Evolutionary conservation across 495 filamentous ascomycete species (phyloP).

Genomic region (Cudoniella acicularis): DNA sequence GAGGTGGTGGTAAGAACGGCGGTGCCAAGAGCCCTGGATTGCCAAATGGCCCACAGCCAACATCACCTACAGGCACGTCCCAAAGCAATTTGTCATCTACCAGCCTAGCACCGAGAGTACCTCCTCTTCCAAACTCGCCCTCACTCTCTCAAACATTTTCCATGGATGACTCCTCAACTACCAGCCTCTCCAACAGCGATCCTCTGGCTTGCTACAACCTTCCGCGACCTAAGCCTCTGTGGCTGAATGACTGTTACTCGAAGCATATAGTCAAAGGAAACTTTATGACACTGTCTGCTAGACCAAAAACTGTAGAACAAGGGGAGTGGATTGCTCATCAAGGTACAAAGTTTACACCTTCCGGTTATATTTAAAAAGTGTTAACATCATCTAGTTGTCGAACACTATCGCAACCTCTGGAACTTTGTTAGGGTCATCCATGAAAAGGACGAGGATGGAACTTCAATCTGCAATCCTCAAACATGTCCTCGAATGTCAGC

Average conservation of each 20-base stretch:
- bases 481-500: conserved; percentile 90
- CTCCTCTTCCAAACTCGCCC: conserved; percentile 56
- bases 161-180: conserved; percentile 39
- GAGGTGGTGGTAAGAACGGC: conserved; percentile 47
- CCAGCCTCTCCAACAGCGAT: conserved; percentile 44
- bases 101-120: conserved; percentile 46
- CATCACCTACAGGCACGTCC: conserved; percentile 34
- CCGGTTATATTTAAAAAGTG: too few relatives aligned
- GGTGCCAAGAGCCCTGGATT: conserved; percentile 34
- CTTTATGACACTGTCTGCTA: conserved; percentile 89
- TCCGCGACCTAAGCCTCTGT: conserved; percentile 47
- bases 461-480: conserved; percentile 73
- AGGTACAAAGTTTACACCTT: conserved; percentile 50
- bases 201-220: conserved; percentile 46
- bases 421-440: conserved; percentile 80
- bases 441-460: conserved; percentile 67
- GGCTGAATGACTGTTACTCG: conserved; percentile 74
- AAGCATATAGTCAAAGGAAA: conserved; percentile 91
- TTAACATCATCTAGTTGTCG: conserved; percentile 58
- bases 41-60: conserved; percentile 45
- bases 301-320: conserved; percentile 82
- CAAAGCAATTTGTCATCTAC: conserved; percentile 44
- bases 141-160: conserved; percentile 49
- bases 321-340: conserved; percentile 95
- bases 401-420: conserved; percentile 83